These are phyloP conservation scores for Chrysanthemum lavandulifolium DNA, from an alignment of 129 eudicot genomes.

Conservation along the genomic window DNA sequence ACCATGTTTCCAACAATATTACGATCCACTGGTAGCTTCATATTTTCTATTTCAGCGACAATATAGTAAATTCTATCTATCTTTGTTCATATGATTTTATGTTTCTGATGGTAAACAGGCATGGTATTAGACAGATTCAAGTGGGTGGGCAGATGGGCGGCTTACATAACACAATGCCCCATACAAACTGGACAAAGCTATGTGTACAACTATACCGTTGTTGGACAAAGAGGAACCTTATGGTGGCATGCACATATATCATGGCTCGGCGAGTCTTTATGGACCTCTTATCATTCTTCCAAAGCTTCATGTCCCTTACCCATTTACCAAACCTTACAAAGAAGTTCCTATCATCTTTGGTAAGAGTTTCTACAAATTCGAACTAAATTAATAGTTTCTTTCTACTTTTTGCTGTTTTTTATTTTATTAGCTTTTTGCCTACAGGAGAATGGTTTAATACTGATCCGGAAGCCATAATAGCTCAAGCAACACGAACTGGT, in stretches of 20 bases:
- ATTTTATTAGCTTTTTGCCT: not conserved
- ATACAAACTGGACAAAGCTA: slow-evolving; percentile 17
- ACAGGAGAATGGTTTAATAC: slow-evolving; percentile 23
- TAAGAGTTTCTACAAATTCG: not conserved
- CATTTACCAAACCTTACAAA: slow-evolving; percentile 13
- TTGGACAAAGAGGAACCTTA: slow-evolving; percentile 21
- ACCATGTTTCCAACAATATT: slow-evolving; percentile 12
- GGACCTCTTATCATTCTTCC: slow-evolving; percentile 24
- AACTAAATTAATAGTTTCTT: no score
- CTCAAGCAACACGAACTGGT: slow-evolving; percentile 18
- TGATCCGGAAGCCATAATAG: slow-evolving; percentile 20
- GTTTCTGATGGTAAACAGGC: slow-evolving; percentile 16
- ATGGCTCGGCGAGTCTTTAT: slow-evolving; percentile 21
- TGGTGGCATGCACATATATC: slow-evolving; percentile 26
- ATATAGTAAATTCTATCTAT: not conserved
- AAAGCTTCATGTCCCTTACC: slow-evolving; percentile 16
- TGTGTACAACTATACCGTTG: slow-evolving; percentile 19
- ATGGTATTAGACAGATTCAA: slow-evolving; percentile 17
- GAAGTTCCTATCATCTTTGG: slow-evolving; percentile 26
- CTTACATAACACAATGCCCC: slow-evolving; percentile 21
- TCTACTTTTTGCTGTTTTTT: no score
- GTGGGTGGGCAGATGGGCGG: slow-evolving; percentile 23
- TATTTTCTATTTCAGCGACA: not conserved
- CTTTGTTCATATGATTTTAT: not conserved
- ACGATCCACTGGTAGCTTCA: slow-evolving; percentile 30